A percentile compares a stretch with the other conserved stretches of the same genome.
These are phyloP conservation scores for Vaccinium darrowii DNA, from an alignment of 148 eudicot species.

Conservation along the genomic window DNA sequence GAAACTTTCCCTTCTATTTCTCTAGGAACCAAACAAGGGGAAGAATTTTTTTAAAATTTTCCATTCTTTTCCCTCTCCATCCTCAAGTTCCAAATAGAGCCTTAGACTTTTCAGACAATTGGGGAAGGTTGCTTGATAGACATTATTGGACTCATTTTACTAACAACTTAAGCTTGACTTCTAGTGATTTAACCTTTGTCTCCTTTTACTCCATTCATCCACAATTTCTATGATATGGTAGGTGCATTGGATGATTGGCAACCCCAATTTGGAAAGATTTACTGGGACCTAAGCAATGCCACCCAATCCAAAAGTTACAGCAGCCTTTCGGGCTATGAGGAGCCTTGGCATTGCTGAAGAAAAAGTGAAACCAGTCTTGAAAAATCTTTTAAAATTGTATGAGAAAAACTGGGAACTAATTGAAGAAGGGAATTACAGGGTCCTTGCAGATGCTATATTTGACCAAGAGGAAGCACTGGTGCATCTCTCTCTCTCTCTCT, in stretches of 20 bases:
- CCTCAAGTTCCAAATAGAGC: too few relatives aligned
- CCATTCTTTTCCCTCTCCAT: too few relatives aligned
- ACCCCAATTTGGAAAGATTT: not conserved
- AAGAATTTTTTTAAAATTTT: too few relatives aligned
- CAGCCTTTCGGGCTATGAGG: constrained; percentile 74
- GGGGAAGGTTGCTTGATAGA: not conserved
- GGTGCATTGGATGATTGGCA: constrained; percentile 9
- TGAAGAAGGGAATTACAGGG: constrained; percentile 77
- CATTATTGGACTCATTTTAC: not conserved
- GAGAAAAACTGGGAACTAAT: constrained; percentile 82
- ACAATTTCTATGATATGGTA: not conserved
- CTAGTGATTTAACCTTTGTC: not conserved
- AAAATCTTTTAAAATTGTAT: constrained; percentile 61
- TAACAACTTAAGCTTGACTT: not conserved
- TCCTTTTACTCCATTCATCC: not conserved
- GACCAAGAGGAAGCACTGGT: constrained; percentile 63
- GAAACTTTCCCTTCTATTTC: too few relatives aligned
- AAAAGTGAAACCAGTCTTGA: constrained; percentile 71
- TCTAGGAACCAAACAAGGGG: too few relatives aligned
- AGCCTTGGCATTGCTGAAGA: constrained; percentile 54
- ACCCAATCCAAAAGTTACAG: constrained; percentile 45
- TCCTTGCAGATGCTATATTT: constrained; percentile 80
- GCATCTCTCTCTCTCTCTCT: constrained; percentile 11
- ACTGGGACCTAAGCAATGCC: constrained; percentile 36
- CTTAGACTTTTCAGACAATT: not conserved